phyloP scores from a whole-genome alignment of 2,329 filamentous ascomycete species.

The Curvularia sp. region DNA sequence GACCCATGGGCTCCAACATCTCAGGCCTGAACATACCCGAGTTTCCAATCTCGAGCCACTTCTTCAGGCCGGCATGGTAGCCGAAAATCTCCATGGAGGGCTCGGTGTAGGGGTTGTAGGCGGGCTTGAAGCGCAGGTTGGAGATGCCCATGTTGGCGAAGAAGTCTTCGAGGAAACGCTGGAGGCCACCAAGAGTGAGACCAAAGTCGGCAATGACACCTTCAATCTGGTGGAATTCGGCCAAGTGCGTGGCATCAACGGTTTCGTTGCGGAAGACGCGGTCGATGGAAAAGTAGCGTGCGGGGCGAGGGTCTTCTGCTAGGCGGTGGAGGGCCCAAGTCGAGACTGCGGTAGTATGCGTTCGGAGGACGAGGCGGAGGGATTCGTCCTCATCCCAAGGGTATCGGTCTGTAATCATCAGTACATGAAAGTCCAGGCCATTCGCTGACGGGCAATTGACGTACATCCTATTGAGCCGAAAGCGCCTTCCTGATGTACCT shows the following conservation, averaged over 20 bases:
- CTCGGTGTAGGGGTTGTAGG: conserved; percentile 82
- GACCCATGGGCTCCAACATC: conserved; percentile 93
- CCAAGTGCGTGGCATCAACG: conserved; percentile 94
- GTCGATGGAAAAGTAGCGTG: conserved; percentile 98
- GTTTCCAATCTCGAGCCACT: conserved; percentile 94
- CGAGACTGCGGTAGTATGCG: conserved; percentile 93
- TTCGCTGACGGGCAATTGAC: not conserved
- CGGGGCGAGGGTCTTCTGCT: conserved; percentile 80
- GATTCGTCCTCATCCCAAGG: conserved; percentile 91
- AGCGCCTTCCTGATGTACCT: conserved; percentile 89
- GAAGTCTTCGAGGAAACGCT: conserved; percentile 95
- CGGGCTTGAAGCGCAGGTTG: conserved; percentile 91
- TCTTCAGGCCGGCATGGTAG: conserved; percentile 73
- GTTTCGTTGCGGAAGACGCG: conserved; percentile 98
- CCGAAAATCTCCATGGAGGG: conserved; percentile 97
- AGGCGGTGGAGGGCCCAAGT: conserved; percentile 91
- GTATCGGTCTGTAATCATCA: conserved; percentile 69
- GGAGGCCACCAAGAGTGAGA: conserved; percentile 87
- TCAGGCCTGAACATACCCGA: conserved; percentile 98
- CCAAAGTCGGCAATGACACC: conserved; percentile 98
- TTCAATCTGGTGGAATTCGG: conserved; percentile 98
- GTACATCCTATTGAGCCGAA: conserved; percentile 87
- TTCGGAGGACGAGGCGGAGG: conserved; percentile 85
- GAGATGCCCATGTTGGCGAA: conserved; percentile 94
- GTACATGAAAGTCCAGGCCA: not conserved